Base-by-base conservation (phyloP, 116 monocot species). In the Dioscorea cayenensis region DNA sequence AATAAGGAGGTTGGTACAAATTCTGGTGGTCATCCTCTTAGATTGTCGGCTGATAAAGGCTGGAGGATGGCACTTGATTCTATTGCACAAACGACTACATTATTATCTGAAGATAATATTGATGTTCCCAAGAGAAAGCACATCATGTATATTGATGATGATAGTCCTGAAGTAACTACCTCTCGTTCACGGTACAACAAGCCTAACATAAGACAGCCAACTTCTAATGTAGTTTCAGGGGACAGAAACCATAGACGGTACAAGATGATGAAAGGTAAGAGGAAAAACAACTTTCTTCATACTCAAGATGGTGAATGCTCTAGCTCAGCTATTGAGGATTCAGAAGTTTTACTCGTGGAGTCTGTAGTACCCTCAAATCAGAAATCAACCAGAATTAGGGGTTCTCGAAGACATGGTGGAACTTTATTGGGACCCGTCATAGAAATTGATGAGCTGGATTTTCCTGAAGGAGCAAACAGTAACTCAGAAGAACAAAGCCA, bases 401-500 rank as follows among this genome's bases (percentile, higher is more conserved):
- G 69, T 63, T 28, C 68, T 74, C 51, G 28, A 27, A 59, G 16
- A 43, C n/a, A 0, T 71, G 49, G 50, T 7, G 23, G 23, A 25
- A 71, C 12, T 22, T 38, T 27, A 7, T 19, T 27, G 23, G 68
- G 29, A 21, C 49, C 64, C 14, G 22, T 78, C 23, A 79, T 83
- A 73, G 84, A 87, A 71, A 72, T 78, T 70, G 78, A 84, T 36
- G 76, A 78, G 35, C 68, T 81, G 50, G 28, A 28, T 66, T 79
- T 63, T 14, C 73, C 81, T 63, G 70, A 63, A 67, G 51, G 25
- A 50, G 76, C 65, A 63, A 50, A 10, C 49, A 20, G 66, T n/a
- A 60, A 7, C 52, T 37, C 10, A 49, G 60, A 43, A 43, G 43
- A 67, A 72, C 17, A 43, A 19, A 73, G 66, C 61, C 50, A 14